phyloP scores from a whole-genome alignment of 1,284 basidiomycete species.

The Clitocybe nebularis region DNA sequence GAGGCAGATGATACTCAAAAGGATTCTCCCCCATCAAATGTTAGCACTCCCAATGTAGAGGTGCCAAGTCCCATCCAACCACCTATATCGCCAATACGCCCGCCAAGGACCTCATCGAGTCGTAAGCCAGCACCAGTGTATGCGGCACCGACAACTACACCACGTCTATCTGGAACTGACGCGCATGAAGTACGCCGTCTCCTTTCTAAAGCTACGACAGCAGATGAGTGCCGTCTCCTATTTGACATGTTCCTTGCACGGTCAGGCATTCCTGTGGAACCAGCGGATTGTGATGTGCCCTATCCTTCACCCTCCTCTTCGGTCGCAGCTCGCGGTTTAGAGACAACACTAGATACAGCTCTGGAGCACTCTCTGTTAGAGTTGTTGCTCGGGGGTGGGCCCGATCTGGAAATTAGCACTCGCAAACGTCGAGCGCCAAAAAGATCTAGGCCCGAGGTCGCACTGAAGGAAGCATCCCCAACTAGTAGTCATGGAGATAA shows the following conservation, averaged over 20 bases:
- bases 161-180: conserved; percentile 29
- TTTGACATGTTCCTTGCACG: conserved; percentile 77
- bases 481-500: background rate
- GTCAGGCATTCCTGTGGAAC: conserved; percentile 42
- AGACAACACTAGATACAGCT: conserved; percentile 22
- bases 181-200: conserved; percentile 66
- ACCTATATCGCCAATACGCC: background rate
- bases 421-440: conserved; percentile 9
- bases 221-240: conserved; percentile 80
- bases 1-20: conserved; percentile 12
- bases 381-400: conserved; percentile 43
- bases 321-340: conserved; percentile 21
- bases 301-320: conserved; percentile 35
- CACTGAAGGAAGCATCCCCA: background rate
- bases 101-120: background rate
- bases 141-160: conserved; percentile 12
- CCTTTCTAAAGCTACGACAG: conserved; percentile 67
- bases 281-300: conserved; percentile 25
- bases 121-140: conserved; percentile 29
- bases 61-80: background rate
- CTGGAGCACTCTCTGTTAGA: conserved; percentile 47
- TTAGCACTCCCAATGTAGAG: background rate
- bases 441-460: conserved; percentile 5
- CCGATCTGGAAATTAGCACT: conserved; percentile 8
- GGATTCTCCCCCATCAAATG: conserved; percentile 14